These are phyloP conservation scores for Erysimum pusillum DNA, from an alignment of 441 rosid species.

Conservation along the genomic window DNA sequence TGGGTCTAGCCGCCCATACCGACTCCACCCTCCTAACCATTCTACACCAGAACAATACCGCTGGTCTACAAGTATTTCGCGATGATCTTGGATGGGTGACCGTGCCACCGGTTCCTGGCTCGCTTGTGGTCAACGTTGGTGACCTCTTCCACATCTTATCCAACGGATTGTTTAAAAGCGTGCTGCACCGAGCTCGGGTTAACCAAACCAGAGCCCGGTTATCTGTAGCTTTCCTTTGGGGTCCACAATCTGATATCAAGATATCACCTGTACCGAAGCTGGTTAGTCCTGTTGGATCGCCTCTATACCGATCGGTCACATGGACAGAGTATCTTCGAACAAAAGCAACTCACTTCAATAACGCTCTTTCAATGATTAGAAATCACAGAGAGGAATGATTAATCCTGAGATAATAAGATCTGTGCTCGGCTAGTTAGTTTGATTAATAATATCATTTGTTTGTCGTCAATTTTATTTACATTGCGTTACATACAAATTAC, in stretches of 20 bases:
- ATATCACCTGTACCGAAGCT: slow-evolving; percentile 58
- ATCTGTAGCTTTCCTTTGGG: slow-evolving; percentile 65
- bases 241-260: slow-evolving; percentile 58
- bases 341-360: slow-evolving; percentile 58
- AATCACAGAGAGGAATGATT: slow-evolving; percentile 36
- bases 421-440: slow-evolving; percentile 27
- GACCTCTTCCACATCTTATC: slow-evolving; percentile 67
- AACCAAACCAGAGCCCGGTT: slow-evolving; percentile 54
- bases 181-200: slow-evolving; percentile 64
- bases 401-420: neutral
- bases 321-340: slow-evolving; percentile 68
- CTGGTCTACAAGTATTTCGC: slow-evolving; percentile 57
- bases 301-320: slow-evolving; percentile 58
- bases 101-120: slow-evolving; percentile 54
- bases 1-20: slow-evolving; percentile 72
- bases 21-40: slow-evolving; percentile 64
- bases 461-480: slow-evolving; percentile 13
- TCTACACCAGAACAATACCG: slow-evolving; percentile 54
- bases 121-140: slow-evolving; percentile 67
- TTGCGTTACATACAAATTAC: neutral
- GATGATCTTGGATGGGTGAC: slow-evolving; percentile 62
- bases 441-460: slow-evolving; percentile 22
- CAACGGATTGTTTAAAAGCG: slow-evolving; percentile 60
- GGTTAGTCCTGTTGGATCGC: slow-evolving; percentile 50
- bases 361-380: slow-evolving; percentile 51